phyloP scores from a whole-genome alignment of 208 protist species.

The Blastocrithidia nonstop region DNA sequence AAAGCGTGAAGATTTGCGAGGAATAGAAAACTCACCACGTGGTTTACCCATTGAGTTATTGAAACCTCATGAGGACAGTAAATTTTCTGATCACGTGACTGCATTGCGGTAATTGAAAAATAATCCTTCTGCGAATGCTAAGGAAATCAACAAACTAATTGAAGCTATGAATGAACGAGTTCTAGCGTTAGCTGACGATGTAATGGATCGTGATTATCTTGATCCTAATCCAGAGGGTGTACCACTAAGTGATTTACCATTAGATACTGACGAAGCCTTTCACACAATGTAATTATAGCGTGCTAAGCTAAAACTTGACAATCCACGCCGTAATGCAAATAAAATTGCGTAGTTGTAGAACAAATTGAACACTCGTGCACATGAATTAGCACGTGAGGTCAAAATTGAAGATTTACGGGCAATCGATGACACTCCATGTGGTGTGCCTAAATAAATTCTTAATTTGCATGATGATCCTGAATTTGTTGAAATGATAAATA shows the following conservation, averaged over 20 bases:
- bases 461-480: conserved; percentile 37
- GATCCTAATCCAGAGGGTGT: conserved; percentile 35
- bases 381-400: conserved; percentile 26
- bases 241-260: conserved; percentile 23
- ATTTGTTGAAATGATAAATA: conserved; percentile 8
- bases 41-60: too few relatives aligned
- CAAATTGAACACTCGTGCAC: conserved; percentile 26
- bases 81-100: too few relatives aligned
- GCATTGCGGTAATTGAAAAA: conserved; percentile 10
- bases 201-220: conserved; percentile 22
- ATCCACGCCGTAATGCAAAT: conserved; percentile 18
- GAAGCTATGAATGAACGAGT: conserved; percentile 22
- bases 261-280: conserved; percentile 41
- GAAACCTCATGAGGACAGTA: too few relatives aligned
- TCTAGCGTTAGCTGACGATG: conserved; percentile 25
- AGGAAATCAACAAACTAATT: conserved; percentile 15
- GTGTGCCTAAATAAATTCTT: conserved; percentile 37
- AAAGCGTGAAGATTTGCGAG: too few relatives aligned
- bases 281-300: conserved; percentile 36
- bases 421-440: conserved; percentile 27
- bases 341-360: neutral
- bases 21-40: too few relatives aligned
- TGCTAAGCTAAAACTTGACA: conserved; percentile 35
- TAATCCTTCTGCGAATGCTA: too few relatives aligned
- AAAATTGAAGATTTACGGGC: conserved; percentile 27